phyloP scores from a whole-genome alignment of 495 filamentous ascomycete species.

The Pseudotulostoma volvatum region DNA sequence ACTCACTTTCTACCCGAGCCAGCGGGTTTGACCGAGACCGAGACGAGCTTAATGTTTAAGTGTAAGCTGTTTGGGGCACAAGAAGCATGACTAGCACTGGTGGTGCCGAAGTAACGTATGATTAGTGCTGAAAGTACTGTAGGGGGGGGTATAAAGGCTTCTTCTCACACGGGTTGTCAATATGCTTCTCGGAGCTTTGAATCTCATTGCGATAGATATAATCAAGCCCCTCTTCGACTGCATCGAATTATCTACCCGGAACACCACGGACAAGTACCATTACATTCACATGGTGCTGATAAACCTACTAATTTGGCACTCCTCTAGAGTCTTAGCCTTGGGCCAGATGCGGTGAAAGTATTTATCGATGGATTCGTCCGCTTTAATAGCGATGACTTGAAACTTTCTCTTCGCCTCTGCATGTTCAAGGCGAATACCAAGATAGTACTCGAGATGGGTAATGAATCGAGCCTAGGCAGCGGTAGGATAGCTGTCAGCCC shows the following conservation, averaged over 20 bases:
- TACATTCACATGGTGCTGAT: background rate
- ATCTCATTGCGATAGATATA: background rate
- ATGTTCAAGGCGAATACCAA: background rate
- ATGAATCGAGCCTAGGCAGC: background rate
- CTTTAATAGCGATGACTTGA: background rate
- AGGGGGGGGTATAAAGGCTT: background rate
- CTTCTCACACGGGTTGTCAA: background rate
- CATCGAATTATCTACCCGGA: background rate
- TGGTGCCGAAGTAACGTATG: background rate
- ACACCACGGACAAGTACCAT: background rate
- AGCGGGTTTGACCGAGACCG: background rate
- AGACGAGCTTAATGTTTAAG: no score
- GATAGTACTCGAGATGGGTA: background rate
- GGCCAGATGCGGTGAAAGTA: background rate
- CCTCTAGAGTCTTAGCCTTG: background rate
- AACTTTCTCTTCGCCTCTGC: background rate
- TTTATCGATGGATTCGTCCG: background rate
- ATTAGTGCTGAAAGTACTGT: background rate
- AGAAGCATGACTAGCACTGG: background rate
- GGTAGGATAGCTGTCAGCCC: background rate
- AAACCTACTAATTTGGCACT: background rate
- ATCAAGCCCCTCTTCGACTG: background rate
- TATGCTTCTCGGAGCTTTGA: background rate
- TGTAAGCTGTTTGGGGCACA: background rate
- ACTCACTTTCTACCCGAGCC: background rate